These are phyloP conservation scores for Phytophthora quininea DNA, from an alignment of 352 stramenopile species.

Conservation along the genomic window DNA sequence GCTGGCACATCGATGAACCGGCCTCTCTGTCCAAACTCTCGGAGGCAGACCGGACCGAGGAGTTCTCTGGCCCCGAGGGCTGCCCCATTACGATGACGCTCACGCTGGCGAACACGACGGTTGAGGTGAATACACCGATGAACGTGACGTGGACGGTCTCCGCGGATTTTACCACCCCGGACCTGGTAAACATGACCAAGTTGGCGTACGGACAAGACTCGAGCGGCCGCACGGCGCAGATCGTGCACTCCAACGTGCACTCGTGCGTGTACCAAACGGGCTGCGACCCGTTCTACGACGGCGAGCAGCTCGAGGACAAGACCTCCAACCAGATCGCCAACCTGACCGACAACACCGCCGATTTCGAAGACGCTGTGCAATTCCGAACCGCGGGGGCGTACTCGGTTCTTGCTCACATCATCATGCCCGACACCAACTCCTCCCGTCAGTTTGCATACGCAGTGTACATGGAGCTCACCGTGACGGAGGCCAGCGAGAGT, in stretches of 20 bases:
- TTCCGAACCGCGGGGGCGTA: conserved; percentile 43
- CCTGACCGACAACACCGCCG: conserved; percentile 53
- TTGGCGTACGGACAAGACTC: conserved; percentile 45
- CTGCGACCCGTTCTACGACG: conserved; percentile 64
- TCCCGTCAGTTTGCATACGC: conserved; percentile 56
- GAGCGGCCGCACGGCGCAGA: conserved; percentile 48
- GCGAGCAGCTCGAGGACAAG: conserved; percentile 55
- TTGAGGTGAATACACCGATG: conserved; percentile 43
- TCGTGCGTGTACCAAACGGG: conserved; percentile 55
- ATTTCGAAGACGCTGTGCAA: conserved; percentile 41
- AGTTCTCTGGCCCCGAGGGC: conserved; percentile 35
- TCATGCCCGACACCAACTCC: conserved; percentile 55
- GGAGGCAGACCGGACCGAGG: conserved; percentile 45
- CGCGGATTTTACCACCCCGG: conserved; percentile 47
- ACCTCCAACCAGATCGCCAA: conserved; percentile 62
- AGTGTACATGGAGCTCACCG: conserved; percentile 51
- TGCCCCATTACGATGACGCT: conserved; percentile 58
- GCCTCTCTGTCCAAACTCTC: conserved; percentile 47
- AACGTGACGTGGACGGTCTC: conserved; percentile 56
- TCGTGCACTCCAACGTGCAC: conserved; percentile 73
- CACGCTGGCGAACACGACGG: conserved; percentile 26
- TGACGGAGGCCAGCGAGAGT: conserved; percentile 30
- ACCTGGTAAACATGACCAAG: conserved; percentile 57
- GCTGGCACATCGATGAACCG: conserved; percentile 56
- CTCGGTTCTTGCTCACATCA: conserved; percentile 66